phyloP scores from a whole-genome alignment of 768 basidiomycete species.

The Tephrocybe sp. region DNA sequence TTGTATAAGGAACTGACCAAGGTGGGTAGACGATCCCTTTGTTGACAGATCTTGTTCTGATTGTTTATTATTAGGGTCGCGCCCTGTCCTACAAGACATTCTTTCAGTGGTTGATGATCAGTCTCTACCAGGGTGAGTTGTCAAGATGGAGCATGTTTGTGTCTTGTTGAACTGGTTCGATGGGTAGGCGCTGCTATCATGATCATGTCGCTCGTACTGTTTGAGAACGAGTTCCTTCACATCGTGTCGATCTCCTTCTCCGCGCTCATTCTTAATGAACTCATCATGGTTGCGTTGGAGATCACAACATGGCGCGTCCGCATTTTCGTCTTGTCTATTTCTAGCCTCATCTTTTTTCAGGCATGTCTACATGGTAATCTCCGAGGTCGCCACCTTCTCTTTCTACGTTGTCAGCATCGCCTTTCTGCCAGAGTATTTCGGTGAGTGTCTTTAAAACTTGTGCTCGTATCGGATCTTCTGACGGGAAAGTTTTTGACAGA shows the following conservation, averaged over 20 bases:
- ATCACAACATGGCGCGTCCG: slow-evolving; percentile 89
- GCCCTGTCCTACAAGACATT: slow-evolving; percentile 97
- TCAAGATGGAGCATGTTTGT: neutral
- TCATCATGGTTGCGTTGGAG: slow-evolving; percentile 98
- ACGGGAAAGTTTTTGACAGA: slow-evolving; percentile 47
- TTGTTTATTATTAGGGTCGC: slow-evolving; percentile 62
- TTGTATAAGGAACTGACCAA: slow-evolving; percentile 97
- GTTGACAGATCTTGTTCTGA: slow-evolving; percentile 2
- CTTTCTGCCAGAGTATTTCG: slow-evolving; percentile 96
- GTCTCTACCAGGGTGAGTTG: slow-evolving; percentile 86
- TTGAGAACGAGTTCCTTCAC: slow-evolving; percentile 96
- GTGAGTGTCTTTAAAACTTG: slow-evolving; percentile 46
- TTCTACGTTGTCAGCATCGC: slow-evolving; percentile 91
- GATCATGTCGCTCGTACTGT: slow-evolving; percentile 94
- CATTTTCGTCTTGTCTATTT: neutral
- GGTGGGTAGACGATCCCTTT: slow-evolving; percentile 43
- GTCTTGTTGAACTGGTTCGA: neutral
- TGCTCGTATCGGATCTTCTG: neutral
- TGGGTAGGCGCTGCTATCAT: slow-evolving; percentile 90
- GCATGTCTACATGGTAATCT: slow-evolving; percentile 95
- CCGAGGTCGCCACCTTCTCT: slow-evolving; percentile 84
- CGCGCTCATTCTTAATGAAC: slow-evolving; percentile 91
- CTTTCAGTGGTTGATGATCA: slow-evolving; percentile 97
- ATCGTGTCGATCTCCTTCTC: slow-evolving; percentile 99
- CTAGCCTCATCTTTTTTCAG: slow-evolving; percentile 34